A percentile compares a stretch with the other conserved stretches of the same genome.
phyloP scores from a whole-genome alignment of 768 basidiomycete species.

The Phaffia tasmanica region DNA sequence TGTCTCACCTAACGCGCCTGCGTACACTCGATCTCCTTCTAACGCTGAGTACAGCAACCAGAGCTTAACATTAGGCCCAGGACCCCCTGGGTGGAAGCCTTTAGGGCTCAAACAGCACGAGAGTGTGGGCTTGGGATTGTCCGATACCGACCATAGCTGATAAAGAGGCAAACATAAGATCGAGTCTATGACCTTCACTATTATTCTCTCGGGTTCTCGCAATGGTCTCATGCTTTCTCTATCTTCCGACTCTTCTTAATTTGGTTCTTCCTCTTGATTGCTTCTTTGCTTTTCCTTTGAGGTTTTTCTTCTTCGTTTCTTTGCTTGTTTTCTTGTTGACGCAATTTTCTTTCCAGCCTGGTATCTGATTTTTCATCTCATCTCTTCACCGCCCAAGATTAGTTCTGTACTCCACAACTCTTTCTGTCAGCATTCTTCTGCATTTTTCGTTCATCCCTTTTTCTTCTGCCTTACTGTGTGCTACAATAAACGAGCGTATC shows the following conservation, averaged over 20 bases:
- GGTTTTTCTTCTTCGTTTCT: background rate
- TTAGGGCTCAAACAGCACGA: too few relatives aligned
- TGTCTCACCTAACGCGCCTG: too few relatives aligned
- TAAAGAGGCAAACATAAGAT: too few relatives aligned
- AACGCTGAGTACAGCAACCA: too few relatives aligned
- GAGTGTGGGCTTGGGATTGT: too few relatives aligned
- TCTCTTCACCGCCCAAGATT: too few relatives aligned
- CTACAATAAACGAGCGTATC: background rate
- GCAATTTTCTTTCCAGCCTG: background rate
- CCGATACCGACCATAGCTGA: too few relatives aligned
- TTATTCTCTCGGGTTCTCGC: background rate
- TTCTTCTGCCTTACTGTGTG: background rate
- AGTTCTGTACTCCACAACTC: background rate
- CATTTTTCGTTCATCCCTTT: background rate
- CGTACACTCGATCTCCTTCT: too few relatives aligned
- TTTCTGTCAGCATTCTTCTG: background rate
- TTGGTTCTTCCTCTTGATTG: slow-evolving; percentile 4
- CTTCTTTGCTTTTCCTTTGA: background rate
- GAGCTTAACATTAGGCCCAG: too few relatives aligned
- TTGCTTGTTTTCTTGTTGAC: background rate
- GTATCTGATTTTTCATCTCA: background rate
- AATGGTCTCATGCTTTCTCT: background rate
- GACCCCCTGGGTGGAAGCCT: too few relatives aligned
- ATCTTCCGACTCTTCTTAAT: background rate
- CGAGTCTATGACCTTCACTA: too few relatives aligned